phyloP scores from a whole-genome alignment of 805 yeast species.

The Debaryomyces prosopidis region DNA sequence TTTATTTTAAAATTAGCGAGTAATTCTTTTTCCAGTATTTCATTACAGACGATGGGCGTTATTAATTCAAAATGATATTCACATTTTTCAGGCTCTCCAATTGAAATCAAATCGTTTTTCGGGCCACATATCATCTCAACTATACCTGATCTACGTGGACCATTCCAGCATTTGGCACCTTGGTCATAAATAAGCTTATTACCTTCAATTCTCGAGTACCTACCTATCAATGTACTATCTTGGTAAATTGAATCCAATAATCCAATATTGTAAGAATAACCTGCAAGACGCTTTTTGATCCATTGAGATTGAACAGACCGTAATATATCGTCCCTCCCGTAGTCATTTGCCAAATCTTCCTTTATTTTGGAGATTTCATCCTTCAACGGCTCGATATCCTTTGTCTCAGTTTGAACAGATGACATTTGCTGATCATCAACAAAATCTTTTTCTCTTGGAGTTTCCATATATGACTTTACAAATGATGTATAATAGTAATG shows the following conservation, averaged over 20 bases:
- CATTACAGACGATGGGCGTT: constrained; percentile 49
- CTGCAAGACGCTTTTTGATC: constrained; percentile 57
- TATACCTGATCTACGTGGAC: constrained; percentile 75
- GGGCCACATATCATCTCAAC: constrained; percentile 70
- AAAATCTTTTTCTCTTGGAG: constrained; percentile 6
- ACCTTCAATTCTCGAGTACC: constrained; percentile 24
- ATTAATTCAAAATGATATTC: constrained; percentile 58
- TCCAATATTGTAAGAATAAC: constrained; percentile 66
- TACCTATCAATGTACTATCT: constrained; percentile 54
- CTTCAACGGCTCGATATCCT: constrained; percentile 12
- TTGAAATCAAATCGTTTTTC: constrained; percentile 54
- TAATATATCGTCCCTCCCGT: constrained; percentile 67
- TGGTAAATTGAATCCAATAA: constrained; percentile 60
- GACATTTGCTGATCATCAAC: constrained; percentile 10
- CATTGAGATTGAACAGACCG: constrained; percentile 55
- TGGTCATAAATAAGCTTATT: constrained; percentile 43
- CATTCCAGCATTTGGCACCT: constrained; percentile 93
- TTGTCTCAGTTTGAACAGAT: neutral
- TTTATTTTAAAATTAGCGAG: constrained; percentile 24
- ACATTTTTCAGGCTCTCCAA: constrained; percentile 89
- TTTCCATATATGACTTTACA: constrained; percentile 1
- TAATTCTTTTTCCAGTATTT: constrained; percentile 27
- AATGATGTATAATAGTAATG: constrained; percentile 21
- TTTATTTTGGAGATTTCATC: constrained; percentile 12
- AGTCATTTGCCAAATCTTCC: constrained; percentile 28